phyloP scores from a whole-genome alignment of 2,329 filamentous ascomycete genomes.

The Amauroascus niger region DNA sequence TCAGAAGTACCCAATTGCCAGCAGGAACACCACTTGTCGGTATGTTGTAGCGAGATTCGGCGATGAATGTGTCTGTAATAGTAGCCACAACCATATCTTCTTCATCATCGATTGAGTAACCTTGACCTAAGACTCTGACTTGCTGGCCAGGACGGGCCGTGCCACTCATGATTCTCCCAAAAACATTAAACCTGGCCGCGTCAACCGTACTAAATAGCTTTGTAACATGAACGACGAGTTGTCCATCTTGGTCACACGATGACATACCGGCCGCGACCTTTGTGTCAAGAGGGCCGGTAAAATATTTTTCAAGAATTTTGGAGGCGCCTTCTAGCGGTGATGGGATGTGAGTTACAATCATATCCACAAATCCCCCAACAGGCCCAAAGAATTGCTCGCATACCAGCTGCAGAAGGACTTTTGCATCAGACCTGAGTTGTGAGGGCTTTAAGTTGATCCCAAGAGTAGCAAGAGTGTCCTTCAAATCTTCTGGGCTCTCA shows the following conservation, averaged over 20 bases:
- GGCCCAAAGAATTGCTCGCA: conserved; percentile 94
- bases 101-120: conserved; percentile 92
- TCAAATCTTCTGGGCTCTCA: conserved; percentile 75
- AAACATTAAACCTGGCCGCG: conserved; percentile 80
- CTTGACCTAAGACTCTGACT: conserved; percentile 86
- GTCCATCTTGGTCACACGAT: conserved; percentile 77
- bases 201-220: conserved; percentile 88
- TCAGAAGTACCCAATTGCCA: conserved; percentile 84
- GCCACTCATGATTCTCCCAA: conserved; percentile 87
- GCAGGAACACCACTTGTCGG: conserved; percentile 85
- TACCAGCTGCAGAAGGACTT: conserved; percentile 74
- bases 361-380: conserved; percentile 84
- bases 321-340: conserved; percentile 72
- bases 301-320: conserved; percentile 71
- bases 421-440: conserved; percentile 83
- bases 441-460: conserved; percentile 85
- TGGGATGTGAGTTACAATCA: conserved; percentile 82
- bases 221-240: conserved; percentile 80
- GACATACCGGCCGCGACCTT: conserved; percentile 72
- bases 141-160: conserved; percentile 71
- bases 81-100: conserved; percentile 91
- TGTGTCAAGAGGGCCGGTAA: conserved; percentile 79
- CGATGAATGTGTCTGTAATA: conserved; percentile 78
- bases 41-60: conserved; percentile 86
- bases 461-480: conserved; percentile 63